phyloP scores from a whole-genome alignment of 805 yeast species.

The Torulaspora gathmanii region DNA sequence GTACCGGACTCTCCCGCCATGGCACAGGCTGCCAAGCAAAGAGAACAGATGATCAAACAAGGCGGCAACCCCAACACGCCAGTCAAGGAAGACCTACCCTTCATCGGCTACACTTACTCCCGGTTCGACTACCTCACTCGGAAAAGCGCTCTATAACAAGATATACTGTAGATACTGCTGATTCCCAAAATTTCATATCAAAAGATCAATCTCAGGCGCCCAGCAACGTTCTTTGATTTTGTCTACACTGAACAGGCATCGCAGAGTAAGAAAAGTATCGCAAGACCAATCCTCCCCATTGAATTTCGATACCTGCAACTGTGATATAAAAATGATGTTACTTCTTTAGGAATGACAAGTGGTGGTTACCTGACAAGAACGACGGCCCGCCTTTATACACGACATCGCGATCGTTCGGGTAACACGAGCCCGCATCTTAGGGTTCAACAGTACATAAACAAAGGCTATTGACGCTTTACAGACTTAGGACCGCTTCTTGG shows the following conservation, averaged over 20 bases:
- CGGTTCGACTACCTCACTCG: slow-evolving; percentile 88
- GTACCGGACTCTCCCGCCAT: slow-evolving; percentile 86
- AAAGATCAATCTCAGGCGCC: slow-evolving; percentile 40
- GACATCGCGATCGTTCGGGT: background rate
- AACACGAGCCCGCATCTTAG: background rate
- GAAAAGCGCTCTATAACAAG: slow-evolving; percentile 45
- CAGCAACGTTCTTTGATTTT: slow-evolving; percentile 37
- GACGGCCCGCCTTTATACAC: background rate
- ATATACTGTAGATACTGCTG: slow-evolving; percentile 38
- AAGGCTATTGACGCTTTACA: background rate
- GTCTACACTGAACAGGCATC: slow-evolving; percentile 31
- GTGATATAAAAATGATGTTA: slow-evolving; percentile 32
- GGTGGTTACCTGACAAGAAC: background rate
- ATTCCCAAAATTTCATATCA: slow-evolving; percentile 37
- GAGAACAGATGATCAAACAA: slow-evolving; percentile 48
- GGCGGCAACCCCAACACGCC: slow-evolving; percentile 36
- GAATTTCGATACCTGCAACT: slow-evolving; percentile 10
- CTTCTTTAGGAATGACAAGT: slow-evolving; percentile 7
- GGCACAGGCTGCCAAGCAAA: slow-evolving; percentile 60
- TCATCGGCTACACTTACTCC: slow-evolving; percentile 94
- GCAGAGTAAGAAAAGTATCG: slow-evolving; percentile 14
- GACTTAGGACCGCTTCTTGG: slow-evolving; percentile 10
- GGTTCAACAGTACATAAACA: background rate
- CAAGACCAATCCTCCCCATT: slow-evolving; percentile 12
- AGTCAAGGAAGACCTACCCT: slow-evolving; percentile 79